Conservation (phyloP, 768 basidiomycete genomes). For the Suillus subluteus region DNA sequence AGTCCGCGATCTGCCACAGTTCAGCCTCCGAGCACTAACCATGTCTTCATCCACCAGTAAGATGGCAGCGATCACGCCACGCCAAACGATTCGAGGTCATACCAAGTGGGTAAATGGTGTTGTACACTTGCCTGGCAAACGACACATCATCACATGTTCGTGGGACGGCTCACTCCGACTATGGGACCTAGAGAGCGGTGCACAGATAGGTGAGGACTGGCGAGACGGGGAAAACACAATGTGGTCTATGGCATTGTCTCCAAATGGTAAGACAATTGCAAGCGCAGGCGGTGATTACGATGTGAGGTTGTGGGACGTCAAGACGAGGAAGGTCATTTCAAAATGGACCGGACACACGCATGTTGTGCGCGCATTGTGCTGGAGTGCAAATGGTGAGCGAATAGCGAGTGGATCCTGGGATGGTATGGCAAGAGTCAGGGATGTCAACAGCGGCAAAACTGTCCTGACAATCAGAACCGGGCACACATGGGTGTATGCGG, state of each 20-base stretch:
- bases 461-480: background rate
- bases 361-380: background rate
- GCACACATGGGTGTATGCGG: background rate
- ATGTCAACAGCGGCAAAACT: background rate
- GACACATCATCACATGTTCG: background rate
- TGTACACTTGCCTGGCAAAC: background rate
- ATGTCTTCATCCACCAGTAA: background rate
- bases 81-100: background rate
- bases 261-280: background rate
- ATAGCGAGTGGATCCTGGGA: background rate
- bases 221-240: background rate
- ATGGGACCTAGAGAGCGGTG: background rate
- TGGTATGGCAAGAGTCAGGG: background rate
- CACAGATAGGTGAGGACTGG: background rate
- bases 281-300: background rate
- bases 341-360: background rate
- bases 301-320: background rate
- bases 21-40: background rate
- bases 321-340: background rate
- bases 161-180: background rate
- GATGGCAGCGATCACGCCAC: background rate
- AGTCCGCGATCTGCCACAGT: background rate
- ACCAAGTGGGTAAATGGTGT: background rate
- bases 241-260: background rate
- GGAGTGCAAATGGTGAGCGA: background rate